Evolutionary conservation across 441 rosid species (phyloP).

Genomic region (Mallotus repandus): DNA sequence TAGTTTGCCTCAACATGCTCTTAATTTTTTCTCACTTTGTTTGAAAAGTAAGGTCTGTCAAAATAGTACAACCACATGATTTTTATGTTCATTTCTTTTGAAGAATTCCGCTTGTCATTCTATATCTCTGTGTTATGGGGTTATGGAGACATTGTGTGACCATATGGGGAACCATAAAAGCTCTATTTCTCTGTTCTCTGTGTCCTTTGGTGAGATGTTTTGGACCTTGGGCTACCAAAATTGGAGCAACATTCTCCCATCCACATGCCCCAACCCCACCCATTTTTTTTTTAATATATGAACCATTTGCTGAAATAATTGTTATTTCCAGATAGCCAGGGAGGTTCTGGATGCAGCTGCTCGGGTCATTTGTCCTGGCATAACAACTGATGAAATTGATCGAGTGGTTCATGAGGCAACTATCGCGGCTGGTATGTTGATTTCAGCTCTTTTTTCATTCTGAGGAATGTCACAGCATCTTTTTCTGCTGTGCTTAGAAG

Average conservation of each 20-base stretch:
- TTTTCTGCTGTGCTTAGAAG: neutral
- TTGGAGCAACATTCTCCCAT: neutral
- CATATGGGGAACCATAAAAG: neutral
- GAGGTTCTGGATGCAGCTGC: constrained; percentile 95
- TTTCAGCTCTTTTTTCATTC: neutral
- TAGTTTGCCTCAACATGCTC: too few species aligned
- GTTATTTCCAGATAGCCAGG: constrained; percentile 60
- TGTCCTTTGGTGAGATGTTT: neutral
- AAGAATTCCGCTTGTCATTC: neutral
- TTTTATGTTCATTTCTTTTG: neutral
- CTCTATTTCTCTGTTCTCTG: neutral
- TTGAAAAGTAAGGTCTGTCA: neutral
- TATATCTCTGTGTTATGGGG: neutral
- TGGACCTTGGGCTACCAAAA: neutral
- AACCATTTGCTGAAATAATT: neutral
- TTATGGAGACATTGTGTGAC: neutral
- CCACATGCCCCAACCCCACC: neutral
- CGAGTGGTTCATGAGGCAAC: constrained; percentile 88
- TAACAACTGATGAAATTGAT: constrained; percentile 97
- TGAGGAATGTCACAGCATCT: constrained; percentile 7
- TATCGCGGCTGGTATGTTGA: constrained; percentile 66
- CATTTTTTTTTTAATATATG: neutral
- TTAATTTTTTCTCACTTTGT: too few species aligned
- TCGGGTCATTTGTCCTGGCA: constrained; percentile 67
- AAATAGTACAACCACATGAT: neutral